Evolutionary conservation across 257 asterid species (phyloP).

Genomic region (Nicotiana sylvestris): DNA sequence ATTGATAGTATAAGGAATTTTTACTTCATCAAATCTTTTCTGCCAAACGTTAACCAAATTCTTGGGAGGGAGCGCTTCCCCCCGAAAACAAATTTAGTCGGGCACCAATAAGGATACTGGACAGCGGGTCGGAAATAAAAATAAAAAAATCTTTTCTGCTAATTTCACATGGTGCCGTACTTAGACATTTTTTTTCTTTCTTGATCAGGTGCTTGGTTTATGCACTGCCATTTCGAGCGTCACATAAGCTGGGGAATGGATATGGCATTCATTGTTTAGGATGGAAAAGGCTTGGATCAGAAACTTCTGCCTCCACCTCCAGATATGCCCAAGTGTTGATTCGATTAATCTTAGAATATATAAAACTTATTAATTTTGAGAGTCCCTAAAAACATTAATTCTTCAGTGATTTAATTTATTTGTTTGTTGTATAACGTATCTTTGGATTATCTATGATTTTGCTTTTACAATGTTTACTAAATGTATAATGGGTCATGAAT

Average conservation of each 20-base stretch:
- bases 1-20: too few species aligned
- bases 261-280: slow-evolving; percentile 37
- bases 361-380: not conserved
- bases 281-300: slow-evolving; percentile 26
- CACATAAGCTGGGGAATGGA: slow-evolving; percentile 63
- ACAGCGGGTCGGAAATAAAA: too few species aligned
- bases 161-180: not conserved
- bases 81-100: too few species aligned
- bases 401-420: not conserved
- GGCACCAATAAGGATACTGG: too few species aligned
- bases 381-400: not conserved
- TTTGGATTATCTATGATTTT: not conserved
- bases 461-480: not conserved
- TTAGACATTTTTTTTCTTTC: not conserved
- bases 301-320: slow-evolving; percentile 49
- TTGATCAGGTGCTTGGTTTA: slow-evolving; percentile 48
- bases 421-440: not conserved
- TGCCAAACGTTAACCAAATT: too few species aligned
- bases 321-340: slow-evolving; percentile 39
- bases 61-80: too few species aligned
- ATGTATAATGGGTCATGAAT: not conserved
- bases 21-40: too few species aligned
- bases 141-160: not conserved
- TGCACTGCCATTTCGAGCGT: slow-evolving; percentile 57
- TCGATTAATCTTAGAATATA: not conserved